phyloP scores from a whole-genome alignment of 202 grass and related monocot species.

The Hordeum pubiflorum region DNA sequence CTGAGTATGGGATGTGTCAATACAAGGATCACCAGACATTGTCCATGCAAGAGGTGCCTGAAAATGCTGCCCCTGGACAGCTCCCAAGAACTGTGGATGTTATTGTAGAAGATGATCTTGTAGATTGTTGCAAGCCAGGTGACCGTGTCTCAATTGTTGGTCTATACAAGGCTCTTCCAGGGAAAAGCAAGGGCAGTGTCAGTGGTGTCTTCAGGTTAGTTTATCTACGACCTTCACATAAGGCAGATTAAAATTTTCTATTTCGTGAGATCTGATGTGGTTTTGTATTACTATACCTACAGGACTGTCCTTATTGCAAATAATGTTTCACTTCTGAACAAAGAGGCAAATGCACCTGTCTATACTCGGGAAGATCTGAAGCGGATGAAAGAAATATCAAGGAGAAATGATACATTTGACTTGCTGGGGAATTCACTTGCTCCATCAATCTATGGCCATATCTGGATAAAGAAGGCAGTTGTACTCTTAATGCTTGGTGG shows the following conservation, averaged over 20 bases:
- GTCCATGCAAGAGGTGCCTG: slow-evolving; percentile 97
- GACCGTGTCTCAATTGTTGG: slow-evolving; percentile 93
- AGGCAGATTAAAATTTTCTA: not conserved
- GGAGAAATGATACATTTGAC: slow-evolving; percentile 74
- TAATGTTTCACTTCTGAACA: slow-evolving; percentile 88
- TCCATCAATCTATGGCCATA: slow-evolving; percentile 88
- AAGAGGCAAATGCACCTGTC: slow-evolving; percentile 92
- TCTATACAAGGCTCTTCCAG: slow-evolving; percentile 93
- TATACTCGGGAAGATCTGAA: slow-evolving; percentile 79
- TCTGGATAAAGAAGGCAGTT: slow-evolving; percentile 95
- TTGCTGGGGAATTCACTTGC: slow-evolving; percentile 93
- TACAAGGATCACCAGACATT: slow-evolving; percentile 97
- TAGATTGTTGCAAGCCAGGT: slow-evolving; percentile 98
- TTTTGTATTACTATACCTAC: slow-evolving; percentile 17
- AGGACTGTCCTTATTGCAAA: slow-evolving; percentile 96
- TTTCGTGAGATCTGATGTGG: slow-evolving; percentile 15
- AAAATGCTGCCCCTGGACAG: slow-evolving; percentile 94
- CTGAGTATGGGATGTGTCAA: slow-evolving; percentile 91
- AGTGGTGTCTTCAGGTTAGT: slow-evolving; percentile 91
- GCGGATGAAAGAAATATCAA: slow-evolving; percentile 85
- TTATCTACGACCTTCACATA: not conserved
- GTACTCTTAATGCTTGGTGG: slow-evolving; percentile 94
- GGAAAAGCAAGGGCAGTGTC: slow-evolving; percentile 97
- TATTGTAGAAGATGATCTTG: slow-evolving; percentile 92
- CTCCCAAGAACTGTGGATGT: slow-evolving; percentile 92